Percentiles rank a stretch among this genome's conserved stretches.
Conservation (phyloP, 371 early-diverging fungal genomes). For the Mucor circinelloides region DNA sequence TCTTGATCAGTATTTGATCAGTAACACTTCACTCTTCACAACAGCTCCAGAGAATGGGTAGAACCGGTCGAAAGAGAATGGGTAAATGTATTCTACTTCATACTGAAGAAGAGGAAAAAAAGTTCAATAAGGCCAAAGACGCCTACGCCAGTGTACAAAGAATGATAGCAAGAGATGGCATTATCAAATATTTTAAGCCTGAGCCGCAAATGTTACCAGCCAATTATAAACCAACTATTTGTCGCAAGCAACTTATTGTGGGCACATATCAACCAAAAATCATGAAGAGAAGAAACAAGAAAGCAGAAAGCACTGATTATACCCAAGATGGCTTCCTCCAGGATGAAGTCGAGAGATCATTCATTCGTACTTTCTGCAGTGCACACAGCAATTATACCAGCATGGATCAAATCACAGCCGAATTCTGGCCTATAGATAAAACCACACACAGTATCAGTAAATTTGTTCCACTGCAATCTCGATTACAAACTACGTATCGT, state of each 20-base stretch:
- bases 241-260: conserved; percentile 27
- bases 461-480: conserved; percentile 27
- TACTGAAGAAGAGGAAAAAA: conserved; percentile 79
- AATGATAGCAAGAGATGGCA: conserved; percentile 31
- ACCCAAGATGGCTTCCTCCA: conserved; percentile 4
- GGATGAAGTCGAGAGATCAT: background rate
- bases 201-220: conserved; percentile 53
- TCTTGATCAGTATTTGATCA: background rate
- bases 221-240: conserved; percentile 49
- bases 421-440: conserved; percentile 24
- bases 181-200: conserved; percentile 18
- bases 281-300: conserved; percentile 4
- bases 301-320: background rate
- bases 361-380: background rate
- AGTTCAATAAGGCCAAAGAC: conserved; percentile 62
- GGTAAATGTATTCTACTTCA: conserved; percentile 84
- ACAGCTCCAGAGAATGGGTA: conserved; percentile 91
- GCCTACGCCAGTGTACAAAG: conserved; percentile 64
- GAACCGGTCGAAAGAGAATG: conserved; percentile 91
- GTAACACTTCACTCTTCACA: background rate
- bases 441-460: background rate
- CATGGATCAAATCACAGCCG: conserved; percentile 15
- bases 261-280: conserved; percentile 24
- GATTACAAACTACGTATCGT: background rate
- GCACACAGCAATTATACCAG: background rate